phyloP scores from a whole-genome alignment of 345 rosid genomes.

The Garcia nutans region DNA sequence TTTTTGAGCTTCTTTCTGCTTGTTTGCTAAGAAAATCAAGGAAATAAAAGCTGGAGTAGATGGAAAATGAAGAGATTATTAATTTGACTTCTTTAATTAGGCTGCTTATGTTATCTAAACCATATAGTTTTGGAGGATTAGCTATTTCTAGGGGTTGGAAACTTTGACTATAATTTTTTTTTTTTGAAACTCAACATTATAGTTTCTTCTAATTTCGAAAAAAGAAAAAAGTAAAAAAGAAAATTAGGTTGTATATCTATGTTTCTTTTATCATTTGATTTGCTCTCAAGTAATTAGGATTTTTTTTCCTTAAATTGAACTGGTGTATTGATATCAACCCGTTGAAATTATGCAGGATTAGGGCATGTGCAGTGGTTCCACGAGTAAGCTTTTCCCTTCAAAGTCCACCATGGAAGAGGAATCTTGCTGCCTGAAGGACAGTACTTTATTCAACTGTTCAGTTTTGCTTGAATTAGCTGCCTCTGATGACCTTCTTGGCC shows the following conservation, averaged over 20 bases:
- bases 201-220: neutral
- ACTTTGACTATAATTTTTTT: neutral
- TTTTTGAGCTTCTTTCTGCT: neutral
- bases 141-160: neutral
- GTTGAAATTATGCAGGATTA: constrained; percentile 46
- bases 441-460: constrained; percentile 26
- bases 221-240: too few species aligned
- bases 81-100: constrained; percentile 1
- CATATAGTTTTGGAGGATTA: neutral
- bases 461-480: constrained; percentile 81
- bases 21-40: constrained; percentile 11
- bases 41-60: neutral
- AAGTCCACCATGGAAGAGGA: constrained; percentile 48
- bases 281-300: neutral
- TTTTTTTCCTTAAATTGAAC: neutral
- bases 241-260: too few species aligned
- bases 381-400: constrained; percentile 37
- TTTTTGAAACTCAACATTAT: neutral
- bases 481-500: constrained; percentile 56
- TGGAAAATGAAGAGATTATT: neutral
- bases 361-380: constrained; percentile 53
- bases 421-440: constrained; percentile 31
- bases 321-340: constrained; percentile 3
- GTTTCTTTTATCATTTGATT: neutral
- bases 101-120: neutral